A percentile compares a stretch with the other conserved stretches of the same genome.
phyloP scores from a whole-genome alignment of 306 rosid genomes.

The Pterocarpus macrocarpus region DNA sequence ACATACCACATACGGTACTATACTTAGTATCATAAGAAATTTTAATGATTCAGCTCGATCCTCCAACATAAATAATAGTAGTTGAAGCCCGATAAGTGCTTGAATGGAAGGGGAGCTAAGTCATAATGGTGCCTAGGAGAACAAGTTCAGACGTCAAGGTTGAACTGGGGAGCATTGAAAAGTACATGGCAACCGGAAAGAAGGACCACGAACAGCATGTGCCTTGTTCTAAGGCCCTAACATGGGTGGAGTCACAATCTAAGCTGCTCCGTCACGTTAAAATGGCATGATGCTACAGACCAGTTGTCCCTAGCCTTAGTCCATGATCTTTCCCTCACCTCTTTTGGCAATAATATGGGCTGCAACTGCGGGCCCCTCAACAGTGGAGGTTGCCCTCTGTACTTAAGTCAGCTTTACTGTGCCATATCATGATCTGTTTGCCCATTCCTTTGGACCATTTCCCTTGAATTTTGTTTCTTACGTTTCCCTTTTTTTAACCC shows the following conservation, averaged over 20 bases:
- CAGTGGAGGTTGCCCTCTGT: not conserved
- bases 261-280: constrained; percentile 8
- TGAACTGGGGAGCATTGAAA: too few species aligned
- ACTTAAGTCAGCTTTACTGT: not conserved
- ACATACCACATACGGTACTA: not conserved
- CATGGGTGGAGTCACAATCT: constrained; percentile 3
- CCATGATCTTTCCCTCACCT: not conserved
- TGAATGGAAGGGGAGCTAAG: constrained; percentile 5
- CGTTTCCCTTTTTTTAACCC: not conserved
- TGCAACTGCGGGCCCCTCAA: not conserved
- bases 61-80: too few species aligned
- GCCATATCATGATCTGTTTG: not conserved
- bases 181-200: too few species aligned
- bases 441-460: constrained; percentile 6
- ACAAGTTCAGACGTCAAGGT: too few species aligned
- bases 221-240: not conserved
- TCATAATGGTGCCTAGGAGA: constrained; percentile 1
- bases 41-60: not conserved
- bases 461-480: not conserved
- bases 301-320: not conserved
- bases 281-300: not conserved
- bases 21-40: too few species aligned
- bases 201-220: not conserved
- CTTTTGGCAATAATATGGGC: constrained; percentile 18
- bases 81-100: not conserved